Percentiles rank a stretch among this genome's conserved stretches.
These are phyloP conservation scores for Heritiera fomes DNA, from an alignment of 345 rosid genomes.

Conservation along the genomic window DNA sequence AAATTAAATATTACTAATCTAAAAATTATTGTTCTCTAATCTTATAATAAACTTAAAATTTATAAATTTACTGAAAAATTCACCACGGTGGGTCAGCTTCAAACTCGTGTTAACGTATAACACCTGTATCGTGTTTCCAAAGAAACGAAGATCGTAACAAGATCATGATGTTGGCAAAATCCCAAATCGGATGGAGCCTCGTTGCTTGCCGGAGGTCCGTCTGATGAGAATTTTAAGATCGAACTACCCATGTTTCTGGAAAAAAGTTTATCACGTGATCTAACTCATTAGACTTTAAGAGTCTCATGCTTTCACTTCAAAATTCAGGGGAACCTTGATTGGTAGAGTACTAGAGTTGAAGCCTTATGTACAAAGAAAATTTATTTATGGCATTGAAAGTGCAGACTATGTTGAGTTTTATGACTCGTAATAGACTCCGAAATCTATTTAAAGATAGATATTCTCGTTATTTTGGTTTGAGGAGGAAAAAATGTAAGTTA, in stretches of 20 bases:
- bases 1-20: no score
- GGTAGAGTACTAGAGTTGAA: neutral
- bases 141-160: neutral
- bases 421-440: no score
- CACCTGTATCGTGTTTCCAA: neutral
- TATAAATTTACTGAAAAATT: no score
- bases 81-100: constrained; percentile 5
- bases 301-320: constrained; percentile 2
- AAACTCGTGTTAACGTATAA: neutral
- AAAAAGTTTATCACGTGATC: constrained; percentile 13
- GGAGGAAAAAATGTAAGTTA: no score
- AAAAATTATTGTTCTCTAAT: no score
- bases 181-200: constrained; percentile 6
- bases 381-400: neutral
- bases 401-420: neutral
- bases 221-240: neutral
- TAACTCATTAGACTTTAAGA: constrained; percentile 3
- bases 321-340: neutral
- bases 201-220: constrained; percentile 13
- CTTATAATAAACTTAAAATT: no score
- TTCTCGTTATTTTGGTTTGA: neutral
- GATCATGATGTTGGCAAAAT: neutral
- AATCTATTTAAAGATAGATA: neutral
- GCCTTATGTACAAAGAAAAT: neutral
- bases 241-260: neutral